phyloP scores from a whole-genome alignment of 2,329 filamentous ascomycete genomes.

The Exophiala phaeomuriformis region DNA sequence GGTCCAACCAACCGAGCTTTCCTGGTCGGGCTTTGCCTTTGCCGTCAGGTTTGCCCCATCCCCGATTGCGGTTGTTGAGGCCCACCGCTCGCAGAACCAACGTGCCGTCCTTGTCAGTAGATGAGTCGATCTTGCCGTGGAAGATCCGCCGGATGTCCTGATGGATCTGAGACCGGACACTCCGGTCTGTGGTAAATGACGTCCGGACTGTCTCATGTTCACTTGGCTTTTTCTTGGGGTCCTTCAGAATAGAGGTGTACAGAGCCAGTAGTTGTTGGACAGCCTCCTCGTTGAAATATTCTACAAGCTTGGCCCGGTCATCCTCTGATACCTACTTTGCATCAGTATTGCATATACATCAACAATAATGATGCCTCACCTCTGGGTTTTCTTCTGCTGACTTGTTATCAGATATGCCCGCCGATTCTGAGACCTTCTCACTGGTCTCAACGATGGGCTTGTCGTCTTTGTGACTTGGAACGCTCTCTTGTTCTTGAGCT shows the following conservation, averaged over 20 bases:
- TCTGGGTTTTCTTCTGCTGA: background rate
- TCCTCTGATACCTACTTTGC: constrained; percentile 31
- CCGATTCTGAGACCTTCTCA: background rate
- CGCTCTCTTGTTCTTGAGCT: background rate
- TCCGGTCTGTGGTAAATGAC: constrained; percentile 51
- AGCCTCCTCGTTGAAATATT: constrained; percentile 21
- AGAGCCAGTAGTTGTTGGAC: constrained; percentile 47
- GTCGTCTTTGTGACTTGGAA: background rate
- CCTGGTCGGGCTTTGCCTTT: constrained; percentile 30
- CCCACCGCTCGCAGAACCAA: constrained; percentile 45
- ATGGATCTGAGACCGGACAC: constrained; percentile 56
- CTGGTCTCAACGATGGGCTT: background rate
- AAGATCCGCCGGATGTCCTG: constrained; percentile 69
- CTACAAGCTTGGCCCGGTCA: constrained; percentile 38
- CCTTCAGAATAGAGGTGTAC: constrained; percentile 47
- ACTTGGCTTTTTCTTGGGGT: constrained; percentile 49
- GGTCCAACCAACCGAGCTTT: constrained; percentile 55
- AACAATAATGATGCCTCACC: background rate
- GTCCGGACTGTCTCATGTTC: constrained; percentile 48
- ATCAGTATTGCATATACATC: background rate
- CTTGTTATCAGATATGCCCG: background rate
- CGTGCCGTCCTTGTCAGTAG: constrained; percentile 63
- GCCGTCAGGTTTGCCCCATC: constrained; percentile 29
- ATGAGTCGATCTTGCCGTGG: constrained; percentile 66
- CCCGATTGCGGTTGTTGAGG: constrained; percentile 31